phyloP scores from a whole-genome alignment of 2,329 filamentous ascomycete genomes.

The Phialophora chinensis region DNA sequence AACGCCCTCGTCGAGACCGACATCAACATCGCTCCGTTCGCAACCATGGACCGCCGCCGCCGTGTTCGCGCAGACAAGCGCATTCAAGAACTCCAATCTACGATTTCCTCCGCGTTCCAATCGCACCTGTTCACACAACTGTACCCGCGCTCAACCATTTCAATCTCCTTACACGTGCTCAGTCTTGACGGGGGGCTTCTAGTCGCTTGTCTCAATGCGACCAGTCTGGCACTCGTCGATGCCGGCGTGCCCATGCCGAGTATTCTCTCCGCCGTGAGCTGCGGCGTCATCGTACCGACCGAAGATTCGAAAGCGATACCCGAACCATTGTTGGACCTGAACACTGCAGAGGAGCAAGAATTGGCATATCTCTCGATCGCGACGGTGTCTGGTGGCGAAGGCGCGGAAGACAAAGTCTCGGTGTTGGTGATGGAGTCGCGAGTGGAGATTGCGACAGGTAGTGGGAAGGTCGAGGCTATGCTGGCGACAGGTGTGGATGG shows the following conservation, averaged over 20 bases:
- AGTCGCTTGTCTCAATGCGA: slow-evolving; percentile 87
- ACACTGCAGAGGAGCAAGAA: slow-evolving; percentile 66
- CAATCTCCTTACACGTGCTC: slow-evolving; percentile 82
- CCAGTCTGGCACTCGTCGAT: slow-evolving; percentile 89
- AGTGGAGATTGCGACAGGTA: slow-evolving; percentile 68
- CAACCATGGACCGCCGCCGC: slow-evolving; percentile 38
- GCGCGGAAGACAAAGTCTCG: slow-evolving; percentile 64
- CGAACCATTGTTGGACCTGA: slow-evolving; percentile 53
- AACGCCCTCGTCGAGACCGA: slow-evolving; percentile 40
- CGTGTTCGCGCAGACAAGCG: slow-evolving; percentile 38
- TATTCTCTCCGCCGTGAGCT: slow-evolving; percentile 86
- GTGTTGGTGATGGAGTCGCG: slow-evolving; percentile 86
- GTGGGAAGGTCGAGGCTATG: slow-evolving; percentile 80
- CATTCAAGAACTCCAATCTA: slow-evolving; percentile 74
- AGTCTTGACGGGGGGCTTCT: slow-evolving; percentile 89
- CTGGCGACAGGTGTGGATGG: slow-evolving; percentile 89
- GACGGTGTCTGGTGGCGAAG: slow-evolving; percentile 74
- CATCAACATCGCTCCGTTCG: slow-evolving; percentile 40
- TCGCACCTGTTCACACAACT: slow-evolving; percentile 82
- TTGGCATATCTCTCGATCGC: slow-evolving; percentile 86
- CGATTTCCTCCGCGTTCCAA: slow-evolving; percentile 76
- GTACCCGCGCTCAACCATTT: slow-evolving; percentile 86
- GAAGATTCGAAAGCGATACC: slow-evolving; percentile 32
- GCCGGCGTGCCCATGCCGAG: slow-evolving; percentile 95
- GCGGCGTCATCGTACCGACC: slow-evolving; percentile 64